phyloP scores from a whole-genome alignment of 352 stramenopile species.

The Phytopythium vexans region DNA sequence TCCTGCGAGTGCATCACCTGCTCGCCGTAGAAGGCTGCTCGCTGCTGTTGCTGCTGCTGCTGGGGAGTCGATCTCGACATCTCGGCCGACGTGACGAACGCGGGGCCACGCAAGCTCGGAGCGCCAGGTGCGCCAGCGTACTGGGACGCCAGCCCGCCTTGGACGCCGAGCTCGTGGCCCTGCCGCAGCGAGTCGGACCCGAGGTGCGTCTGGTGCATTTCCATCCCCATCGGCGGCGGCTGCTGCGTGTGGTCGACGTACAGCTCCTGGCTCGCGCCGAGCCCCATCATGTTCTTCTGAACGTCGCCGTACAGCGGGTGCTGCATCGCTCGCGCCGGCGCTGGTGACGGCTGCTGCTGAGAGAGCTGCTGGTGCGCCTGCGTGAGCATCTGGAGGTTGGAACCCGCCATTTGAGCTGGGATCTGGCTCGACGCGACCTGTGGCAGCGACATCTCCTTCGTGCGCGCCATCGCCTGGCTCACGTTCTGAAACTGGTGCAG shows the following conservation, averaged over 20 bases:
- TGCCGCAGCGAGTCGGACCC: slow-evolving; percentile 35
- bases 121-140: slow-evolving; percentile 2
- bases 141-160: background rate
- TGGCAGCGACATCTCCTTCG: slow-evolving; percentile 16
- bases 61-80: slow-evolving; percentile 14
- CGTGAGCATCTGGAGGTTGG: slow-evolving; percentile 37
- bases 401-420: slow-evolving; percentile 30
- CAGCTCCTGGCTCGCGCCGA: slow-evolving; percentile 39
- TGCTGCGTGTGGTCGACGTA: slow-evolving; percentile 40
- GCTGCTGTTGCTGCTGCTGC: slow-evolving; percentile 25
- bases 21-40: slow-evolving; percentile 40
- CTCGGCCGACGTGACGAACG: slow-evolving; percentile 22
- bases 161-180: slow-evolving; percentile 21
- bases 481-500: slow-evolving; percentile 18
- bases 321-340: slow-evolving; percentile 30
- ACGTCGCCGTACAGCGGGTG: slow-evolving; percentile 57
- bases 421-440: slow-evolving; percentile 6
- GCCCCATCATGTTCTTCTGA: slow-evolving; percentile 38
- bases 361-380: slow-evolving; percentile 36
- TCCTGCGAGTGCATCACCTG: slow-evolving; percentile 49
- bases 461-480: slow-evolving; percentile 24
- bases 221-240: slow-evolving; percentile 46
- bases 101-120: slow-evolving; percentile 12
- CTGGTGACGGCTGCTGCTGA: slow-evolving; percentile 29
- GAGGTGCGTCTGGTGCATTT: slow-evolving; percentile 35